Base-by-base conservation (phyloP, 2,329 filamentous ascomycete species). In the Pseudophaeomoniella oleicola region DNA sequence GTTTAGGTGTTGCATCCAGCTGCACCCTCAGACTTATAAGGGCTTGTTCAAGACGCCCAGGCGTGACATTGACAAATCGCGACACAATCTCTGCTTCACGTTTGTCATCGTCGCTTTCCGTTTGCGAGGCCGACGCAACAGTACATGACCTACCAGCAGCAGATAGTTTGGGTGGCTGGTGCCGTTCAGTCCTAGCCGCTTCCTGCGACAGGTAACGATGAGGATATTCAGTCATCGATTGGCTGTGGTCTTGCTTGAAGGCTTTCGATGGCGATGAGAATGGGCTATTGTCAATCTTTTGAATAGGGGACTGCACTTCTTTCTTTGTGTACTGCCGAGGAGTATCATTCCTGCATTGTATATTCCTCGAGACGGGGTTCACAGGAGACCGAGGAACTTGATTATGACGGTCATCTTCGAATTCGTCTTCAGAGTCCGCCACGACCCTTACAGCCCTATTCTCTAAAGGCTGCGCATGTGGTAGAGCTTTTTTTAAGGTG, bases 401-500 rank as follows among this genome's bases (percentile, higher is more conserved):
- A 19, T 36, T 27, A n/a, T n/a, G 22, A 52, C 51, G 22, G n/a
- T 43, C 37, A n/a, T 44, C 42, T 36, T 44, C 45, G 32, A 50
- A 50, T 19, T 57, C 53, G 32, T 52, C 53, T 31, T 59, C 56
- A 2, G 57, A 59, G 36, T 58, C 56, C 6, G 49, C 49, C 38
- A 59, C 52, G 2, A 55, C 46, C 31, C 19, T 34, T 6, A 16
- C 31, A 31, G 14, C 38, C 38, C 16, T 46, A 45, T 12, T 17
- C 19, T 16, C 38, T 36, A 11, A 42, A 44, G 9, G 35, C 36
- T n/a, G 35, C 17, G 19, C 30, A 33, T 11, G 27, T 4, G 49
- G n/a, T n/a, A n/a, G n/a, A n/a, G n/a, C n/a, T n/a, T n/a, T n/a
- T n/a, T n/a, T n/a, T n/a, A n/a, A n/a, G n/a, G n/a, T n/a, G n/a